Conservation (phyloP, 1,139 yeast species). For the Kodamaea plutei region DNA sequence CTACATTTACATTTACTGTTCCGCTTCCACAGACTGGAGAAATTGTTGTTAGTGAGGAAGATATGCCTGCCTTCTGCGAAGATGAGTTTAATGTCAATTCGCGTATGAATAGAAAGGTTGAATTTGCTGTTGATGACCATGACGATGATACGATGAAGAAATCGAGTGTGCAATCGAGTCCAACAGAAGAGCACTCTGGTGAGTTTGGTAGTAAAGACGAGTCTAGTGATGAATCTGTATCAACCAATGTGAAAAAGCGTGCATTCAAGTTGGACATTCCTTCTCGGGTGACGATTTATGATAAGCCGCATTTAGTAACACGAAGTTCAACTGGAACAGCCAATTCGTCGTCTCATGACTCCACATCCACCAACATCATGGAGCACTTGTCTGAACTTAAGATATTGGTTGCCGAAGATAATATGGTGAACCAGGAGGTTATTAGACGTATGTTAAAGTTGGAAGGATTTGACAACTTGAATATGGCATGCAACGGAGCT, state of each 20-base stretch:
- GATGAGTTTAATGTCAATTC: slow-evolving; percentile 43
- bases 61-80: slow-evolving; percentile 39
- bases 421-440: slow-evolving; percentile 86
- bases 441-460: slow-evolving; percentile 76
- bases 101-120: slow-evolving; percentile 35
- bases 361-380: slow-evolving; percentile 17
- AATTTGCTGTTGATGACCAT: slow-evolving; percentile 22
- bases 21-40: slow-evolving; percentile 76
- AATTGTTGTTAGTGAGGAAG: slow-evolving; percentile 37
- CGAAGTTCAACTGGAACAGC: slow-evolving; percentile 59
- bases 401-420: slow-evolving; percentile 92
- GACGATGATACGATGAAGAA: slow-evolving; percentile 9
- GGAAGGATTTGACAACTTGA: slow-evolving; percentile 70
- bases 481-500: slow-evolving; percentile 84
- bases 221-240: slow-evolving; percentile 5
- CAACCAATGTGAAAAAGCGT: slow-evolving; percentile 5
- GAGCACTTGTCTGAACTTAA: slow-evolving; percentile 39
- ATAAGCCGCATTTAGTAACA: slow-evolving; percentile 46
- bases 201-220: not conserved
- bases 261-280: slow-evolving; percentile 11
- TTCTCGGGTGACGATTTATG: slow-evolving; percentile 17
- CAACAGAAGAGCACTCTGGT: not conserved
- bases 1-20: slow-evolving; percentile 73
- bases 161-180: not conserved
- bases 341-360: slow-evolving; percentile 27